phyloP scores from a whole-genome alignment of 495 filamentous ascomycete species.

The Hypoxylon crocopeplum region DNA sequence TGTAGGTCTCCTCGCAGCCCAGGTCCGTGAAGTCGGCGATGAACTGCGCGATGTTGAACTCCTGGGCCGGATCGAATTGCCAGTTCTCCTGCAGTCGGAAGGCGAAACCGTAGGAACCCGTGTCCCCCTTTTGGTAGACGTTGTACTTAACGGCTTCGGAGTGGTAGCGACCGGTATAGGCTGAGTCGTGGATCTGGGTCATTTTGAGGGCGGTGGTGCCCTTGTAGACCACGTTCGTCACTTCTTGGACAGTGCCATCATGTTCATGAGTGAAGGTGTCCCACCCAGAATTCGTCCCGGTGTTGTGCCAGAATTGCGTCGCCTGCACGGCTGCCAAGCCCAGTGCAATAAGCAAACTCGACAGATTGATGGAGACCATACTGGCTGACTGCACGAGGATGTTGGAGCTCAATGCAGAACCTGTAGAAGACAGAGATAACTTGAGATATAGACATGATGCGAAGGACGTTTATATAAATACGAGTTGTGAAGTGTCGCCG shows the following conservation, averaged over 20 bases:
- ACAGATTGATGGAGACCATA: conserved; percentile 19
- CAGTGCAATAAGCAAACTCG: conserved; percentile 15
- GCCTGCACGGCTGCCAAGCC: conserved; percentile 35
- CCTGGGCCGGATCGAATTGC: conserved; percentile 56
- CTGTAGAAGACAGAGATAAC: background rate
- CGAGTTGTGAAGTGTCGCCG: background rate
- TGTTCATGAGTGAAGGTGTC: conserved; percentile 51
- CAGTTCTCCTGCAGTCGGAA: conserved; percentile 59
- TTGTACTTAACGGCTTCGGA: conserved; percentile 58
- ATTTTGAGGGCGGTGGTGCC: conserved; percentile 58
- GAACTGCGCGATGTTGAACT: conserved; percentile 63
- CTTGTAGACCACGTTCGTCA: conserved; percentile 54
- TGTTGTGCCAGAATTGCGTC: conserved; percentile 56
- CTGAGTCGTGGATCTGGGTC: conserved; percentile 58
- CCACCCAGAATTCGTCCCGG: conserved; percentile 59
- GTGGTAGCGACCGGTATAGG: conserved; percentile 60
- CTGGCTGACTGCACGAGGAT: background rate
- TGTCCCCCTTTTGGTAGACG: conserved; percentile 57
- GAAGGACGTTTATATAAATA: background rate
- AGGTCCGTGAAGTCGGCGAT: conserved; percentile 60
- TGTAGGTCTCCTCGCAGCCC: conserved; percentile 55
- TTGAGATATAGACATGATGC: background rate
- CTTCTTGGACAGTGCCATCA: conserved; percentile 54
- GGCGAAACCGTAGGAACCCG: conserved; percentile 62
- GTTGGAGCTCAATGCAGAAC: background rate